Conservation (phyloP, 345 rosid species). For the Hibiscus trionum region DNA sequence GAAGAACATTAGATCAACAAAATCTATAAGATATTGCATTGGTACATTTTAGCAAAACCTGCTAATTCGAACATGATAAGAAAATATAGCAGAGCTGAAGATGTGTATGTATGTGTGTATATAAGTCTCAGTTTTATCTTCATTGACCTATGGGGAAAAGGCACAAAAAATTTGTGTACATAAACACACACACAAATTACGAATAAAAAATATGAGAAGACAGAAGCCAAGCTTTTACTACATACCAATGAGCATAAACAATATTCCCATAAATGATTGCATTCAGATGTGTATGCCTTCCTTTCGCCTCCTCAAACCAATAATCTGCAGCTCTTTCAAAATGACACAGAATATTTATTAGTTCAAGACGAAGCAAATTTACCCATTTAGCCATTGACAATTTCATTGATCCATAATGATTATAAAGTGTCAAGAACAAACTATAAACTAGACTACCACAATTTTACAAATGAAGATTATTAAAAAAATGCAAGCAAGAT, state of each 20-base stretch:
- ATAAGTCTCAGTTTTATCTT: neutral
- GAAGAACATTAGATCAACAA: neutral
- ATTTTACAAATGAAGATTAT: neutral
- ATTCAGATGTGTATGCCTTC: slow-evolving; percentile 47
- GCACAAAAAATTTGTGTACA: neutral
- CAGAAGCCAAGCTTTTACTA: neutral
- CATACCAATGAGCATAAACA: slow-evolving; percentile 84
- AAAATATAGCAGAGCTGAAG: neutral
- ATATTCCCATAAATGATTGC: slow-evolving; percentile 86
- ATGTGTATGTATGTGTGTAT: neutral
- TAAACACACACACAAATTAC: neutral
- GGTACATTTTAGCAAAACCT: neutral
- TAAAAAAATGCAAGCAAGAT: neutral
- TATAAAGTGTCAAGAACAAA: neutral
- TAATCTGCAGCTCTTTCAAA: slow-evolving; percentile 93
- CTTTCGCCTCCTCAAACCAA: slow-evolving; percentile 85
- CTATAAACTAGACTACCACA: neutral
- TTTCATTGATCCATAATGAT: neutral
- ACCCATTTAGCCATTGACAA: neutral
- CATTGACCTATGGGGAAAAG: neutral
- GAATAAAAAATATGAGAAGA: neutral
- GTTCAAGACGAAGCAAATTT: slow-evolving; percentile 9
- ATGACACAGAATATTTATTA: slow-evolving; percentile 40
- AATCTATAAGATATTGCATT: neutral
- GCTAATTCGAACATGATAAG: neutral